These are phyloP conservation scores for Cutaneotrichosporon arboriforme DNA, from an alignment of 1,284 basidiomycete species.

Conservation along the genomic window DNA sequence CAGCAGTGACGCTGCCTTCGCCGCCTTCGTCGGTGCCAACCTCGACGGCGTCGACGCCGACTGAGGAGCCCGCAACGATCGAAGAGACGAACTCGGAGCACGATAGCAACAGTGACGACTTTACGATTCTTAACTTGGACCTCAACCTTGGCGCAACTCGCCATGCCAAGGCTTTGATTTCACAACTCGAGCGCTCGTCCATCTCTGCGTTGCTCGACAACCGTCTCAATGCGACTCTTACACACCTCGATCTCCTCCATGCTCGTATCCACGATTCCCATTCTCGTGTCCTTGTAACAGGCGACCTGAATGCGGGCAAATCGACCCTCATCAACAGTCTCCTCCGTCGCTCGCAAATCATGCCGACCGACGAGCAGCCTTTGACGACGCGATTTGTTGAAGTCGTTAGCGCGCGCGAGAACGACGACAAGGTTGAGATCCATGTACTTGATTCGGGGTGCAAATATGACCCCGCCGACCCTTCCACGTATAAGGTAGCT, in stretches of 20 bases:
- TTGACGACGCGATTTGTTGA: slow-evolving; percentile 97
- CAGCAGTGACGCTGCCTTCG: background rate
- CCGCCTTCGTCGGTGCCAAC: background rate
- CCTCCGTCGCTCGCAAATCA: slow-evolving; percentile 70
- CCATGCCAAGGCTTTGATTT: slow-evolving; percentile 73
- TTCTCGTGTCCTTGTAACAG: slow-evolving; percentile 97
- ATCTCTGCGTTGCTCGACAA: slow-evolving; percentile 89
- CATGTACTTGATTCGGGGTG: slow-evolving; percentile 52
- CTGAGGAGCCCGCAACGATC: slow-evolving; percentile 32
- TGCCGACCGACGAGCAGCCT: slow-evolving; percentile 98
- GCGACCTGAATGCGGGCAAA: slow-evolving; percentile 97
- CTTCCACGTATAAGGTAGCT: slow-evolving; percentile 68
- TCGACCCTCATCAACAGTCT: slow-evolving; percentile 97
- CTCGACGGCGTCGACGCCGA: background rate
- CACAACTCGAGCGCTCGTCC: slow-evolving; percentile 84
- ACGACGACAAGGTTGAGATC: slow-evolving; percentile 51
- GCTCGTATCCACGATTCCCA: slow-evolving; percentile 84
- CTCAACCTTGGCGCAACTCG: slow-evolving; percentile 79
- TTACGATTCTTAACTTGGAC: slow-evolving; percentile 84
- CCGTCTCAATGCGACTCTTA: slow-evolving; percentile 68
- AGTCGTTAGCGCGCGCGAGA: slow-evolving; percentile 86
- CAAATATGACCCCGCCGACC: slow-evolving; percentile 67
- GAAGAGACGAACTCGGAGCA: slow-evolving; percentile 45
- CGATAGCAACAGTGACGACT: slow-evolving; percentile 52
- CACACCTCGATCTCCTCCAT: slow-evolving; percentile 79